Base-by-base conservation (phyloP, 73 alveolate species). In the Paramecium sonneborni region DNA sequence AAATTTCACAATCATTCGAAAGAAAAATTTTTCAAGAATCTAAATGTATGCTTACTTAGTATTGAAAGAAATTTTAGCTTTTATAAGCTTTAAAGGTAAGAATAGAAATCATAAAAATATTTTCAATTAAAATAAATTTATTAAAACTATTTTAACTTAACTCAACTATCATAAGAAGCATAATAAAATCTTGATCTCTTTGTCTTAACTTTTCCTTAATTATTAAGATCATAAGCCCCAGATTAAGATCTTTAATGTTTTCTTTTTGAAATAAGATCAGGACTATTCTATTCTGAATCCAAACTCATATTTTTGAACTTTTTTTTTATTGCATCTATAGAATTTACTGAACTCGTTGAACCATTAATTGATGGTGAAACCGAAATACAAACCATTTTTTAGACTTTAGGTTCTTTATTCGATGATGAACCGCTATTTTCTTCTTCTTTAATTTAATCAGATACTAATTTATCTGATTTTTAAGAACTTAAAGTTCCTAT, bases 131-230 rank as follows among this genome's bases (percentile, higher is more conserved):
- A n/a, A n/a, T n/a, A n/a, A n/a, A n/a, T n/a, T n/a, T n/a, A n/a
- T n/a, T n/a, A n/a, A n/a, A n/a, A n/a, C n/a, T 41, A 41, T 41
- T 62, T 62, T 62, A 30, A 62, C 20, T 14, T 62, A 79, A 79
- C 15, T 79, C 90, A 79, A 24, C 90, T 48, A 23, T 79, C 90
- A 79, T 79, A 41, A 21, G 90, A 79, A 38, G 44, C 44, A 79
- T 79, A 79, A 46, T 37, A 79, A 44, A 79, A 79, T 79, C 90
- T 79, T 0, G 90, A 79, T 79, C 90, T 79, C 55, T 79, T 79
- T 5, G 90, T 43, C 30, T 79, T 79, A 7, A 24, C 41, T 46
- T 79, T 79, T 26, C 56, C 90, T 44, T 38, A 30, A 79, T 79
- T 79, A 10, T 21, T 18, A 10, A 79, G 6, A 34, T 79, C 90